Percentiles rank a stretch among this genome's conserved stretches.
Conservation (phyloP, 2,329 filamentous ascomycete species). For the Trichoderma breve region DNA sequence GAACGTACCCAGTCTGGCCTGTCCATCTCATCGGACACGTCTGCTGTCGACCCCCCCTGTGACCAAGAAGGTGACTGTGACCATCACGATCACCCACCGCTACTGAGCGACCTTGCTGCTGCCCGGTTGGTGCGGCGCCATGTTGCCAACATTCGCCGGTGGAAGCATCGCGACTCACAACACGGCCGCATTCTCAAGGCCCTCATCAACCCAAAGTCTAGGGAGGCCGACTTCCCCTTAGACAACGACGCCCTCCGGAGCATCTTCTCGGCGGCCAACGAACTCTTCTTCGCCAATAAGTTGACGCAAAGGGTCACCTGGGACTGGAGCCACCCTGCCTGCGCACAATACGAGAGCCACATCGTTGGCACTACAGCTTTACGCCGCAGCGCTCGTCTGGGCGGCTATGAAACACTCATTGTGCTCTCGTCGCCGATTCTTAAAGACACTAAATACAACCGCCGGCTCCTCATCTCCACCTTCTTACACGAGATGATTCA, state of each 20-base stretch:
- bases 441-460: constrained; percentile 54
- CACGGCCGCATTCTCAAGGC: constrained; percentile 57
- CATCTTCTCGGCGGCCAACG: constrained; percentile 61
- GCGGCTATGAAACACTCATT: constrained; percentile 62
- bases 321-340: constrained; percentile 57
- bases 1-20: constrained; percentile 51
- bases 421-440: constrained; percentile 60
- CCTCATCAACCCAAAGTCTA: constrained; percentile 52
- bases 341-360: constrained; percentile 50
- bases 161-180: constrained; percentile 48
- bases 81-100: constrained; percentile 16
- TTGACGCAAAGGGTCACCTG: constrained; percentile 58
- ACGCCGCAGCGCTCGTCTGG: constrained; percentile 43
- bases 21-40: constrained; percentile 45
- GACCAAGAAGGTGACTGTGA: constrained; percentile 33
- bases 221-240: constrained; percentile 48
- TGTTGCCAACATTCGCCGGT: constrained; percentile 41
- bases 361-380: constrained; percentile 64
- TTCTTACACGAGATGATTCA: constrained; percentile 67
- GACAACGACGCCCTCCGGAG: constrained; percentile 56
- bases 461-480: constrained; percentile 60
- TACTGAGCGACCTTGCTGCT: constrained; percentile 47
- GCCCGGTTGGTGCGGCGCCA: constrained; percentile 49
- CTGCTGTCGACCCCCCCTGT: constrained; percentile 31
- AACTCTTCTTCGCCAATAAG: constrained; percentile 59